Evolutionary conservation across 352 stramenopile species (phyloP).

Genomic region (Globisporangium heterothallicum): DNA sequence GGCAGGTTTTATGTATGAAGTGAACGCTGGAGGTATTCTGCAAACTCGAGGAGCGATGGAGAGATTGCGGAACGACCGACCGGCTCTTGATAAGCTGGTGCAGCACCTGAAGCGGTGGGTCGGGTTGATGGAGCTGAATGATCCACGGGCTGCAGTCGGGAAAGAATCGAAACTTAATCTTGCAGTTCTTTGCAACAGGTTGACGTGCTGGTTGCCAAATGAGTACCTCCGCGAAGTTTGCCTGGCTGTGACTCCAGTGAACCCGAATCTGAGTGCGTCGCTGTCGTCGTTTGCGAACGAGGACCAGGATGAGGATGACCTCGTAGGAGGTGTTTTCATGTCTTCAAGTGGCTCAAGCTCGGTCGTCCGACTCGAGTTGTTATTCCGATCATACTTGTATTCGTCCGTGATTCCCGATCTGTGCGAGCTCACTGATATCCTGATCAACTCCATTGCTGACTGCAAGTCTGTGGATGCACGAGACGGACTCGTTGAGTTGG

Average conservation of each 20-base stretch:
- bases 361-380: constrained; percentile 14
- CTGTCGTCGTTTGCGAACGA: constrained; percentile 5
- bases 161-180: constrained; percentile 39
- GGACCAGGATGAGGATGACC: background rate
- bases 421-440: constrained; percentile 14
- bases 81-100: constrained; percentile 18
- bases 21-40: constrained; percentile 19
- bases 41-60: constrained; percentile 20
- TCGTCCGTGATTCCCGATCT: constrained; percentile 11
- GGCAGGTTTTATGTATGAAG: constrained; percentile 22
- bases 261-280: background rate
- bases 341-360: background rate
- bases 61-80: constrained; percentile 16
- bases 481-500: constrained; percentile 21
- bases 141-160: constrained; percentile 14
- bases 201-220: constrained; percentile 42
- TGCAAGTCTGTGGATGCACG: constrained; percentile 28
- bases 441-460: constrained; percentile 34
- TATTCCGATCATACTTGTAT: constrained; percentile 12
- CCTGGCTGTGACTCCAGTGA: constrained; percentile 3
- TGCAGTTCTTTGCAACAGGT: constrained; percentile 28
- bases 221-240: constrained; percentile 30
- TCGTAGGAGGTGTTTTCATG: background rate
- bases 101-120: constrained; percentile 40
- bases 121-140: constrained; percentile 24